A percentile compares a stretch with the other conserved stretches of the same genome.
Evolutionary conservation across 495 filamentous ascomycete genomes (phyloP).

Genomic region (Melanomma pulvis-pyrius): DNA sequence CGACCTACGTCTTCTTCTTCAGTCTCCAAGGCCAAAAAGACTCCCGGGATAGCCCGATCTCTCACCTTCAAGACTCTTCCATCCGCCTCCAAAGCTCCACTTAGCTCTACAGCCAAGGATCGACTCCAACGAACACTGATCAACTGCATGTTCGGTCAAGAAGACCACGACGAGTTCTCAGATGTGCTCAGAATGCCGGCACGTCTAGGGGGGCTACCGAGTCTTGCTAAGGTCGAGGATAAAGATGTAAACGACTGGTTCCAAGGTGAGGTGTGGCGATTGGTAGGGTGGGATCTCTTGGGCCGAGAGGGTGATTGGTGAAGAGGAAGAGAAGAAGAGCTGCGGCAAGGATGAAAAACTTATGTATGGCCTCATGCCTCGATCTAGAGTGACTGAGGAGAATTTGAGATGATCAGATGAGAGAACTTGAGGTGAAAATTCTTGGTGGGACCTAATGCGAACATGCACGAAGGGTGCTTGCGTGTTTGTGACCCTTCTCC

Average conservation of each 20-base stretch:
- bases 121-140: slow-evolving; percentile 45
- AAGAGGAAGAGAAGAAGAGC: background rate
- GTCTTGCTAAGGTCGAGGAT: slow-evolving; percentile 37
- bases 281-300: slow-evolving; percentile 46
- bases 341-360: no score
- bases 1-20: slow-evolving; percentile 9
- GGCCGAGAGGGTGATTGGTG: slow-evolving; percentile 34
- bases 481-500: no score
- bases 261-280: slow-evolving; percentile 42
- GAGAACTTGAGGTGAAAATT: no score
- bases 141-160: slow-evolving; percentile 40
- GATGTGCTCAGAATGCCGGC: slow-evolving; percentile 43
- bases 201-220: slow-evolving; percentile 15
- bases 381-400: no score
- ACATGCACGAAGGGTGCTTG: no score
- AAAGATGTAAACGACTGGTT: slow-evolving; percentile 44
- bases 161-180: slow-evolving; percentile 35
- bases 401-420: no score
- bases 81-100: slow-evolving; percentile 21
- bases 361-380: no score
- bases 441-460: no score
- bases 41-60: background rate
- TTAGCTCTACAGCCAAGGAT: slow-evolving; percentile 38
- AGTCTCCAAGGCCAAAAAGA: background rate
- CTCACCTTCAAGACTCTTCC: background rate